Evolutionary conservation across 495 filamentous ascomycete species (phyloP).

Genomic region (Bathelium albidoporum): DNA sequence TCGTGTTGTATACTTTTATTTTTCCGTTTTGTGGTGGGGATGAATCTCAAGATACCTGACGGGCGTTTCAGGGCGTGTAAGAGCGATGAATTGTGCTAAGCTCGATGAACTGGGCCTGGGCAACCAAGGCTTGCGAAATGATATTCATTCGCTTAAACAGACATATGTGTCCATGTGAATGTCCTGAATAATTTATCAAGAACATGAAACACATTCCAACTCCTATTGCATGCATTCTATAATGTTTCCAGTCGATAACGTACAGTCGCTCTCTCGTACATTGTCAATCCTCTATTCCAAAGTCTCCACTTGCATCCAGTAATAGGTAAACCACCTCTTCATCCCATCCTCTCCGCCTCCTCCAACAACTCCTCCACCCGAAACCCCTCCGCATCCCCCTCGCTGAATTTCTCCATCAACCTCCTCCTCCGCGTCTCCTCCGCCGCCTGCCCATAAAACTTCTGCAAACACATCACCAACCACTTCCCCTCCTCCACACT

Average conservation of each 20-base stretch:
- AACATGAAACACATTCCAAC: neutral
- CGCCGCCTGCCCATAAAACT: conserved; percentile 68
- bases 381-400: conserved; percentile 61
- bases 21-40: neutral
- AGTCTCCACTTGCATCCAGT: neutral
- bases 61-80: neutral
- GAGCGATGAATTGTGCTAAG: neutral
- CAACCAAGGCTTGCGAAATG: neutral
- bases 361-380: conserved; percentile 74
- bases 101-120: neutral
- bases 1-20: neutral
- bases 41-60: neutral
- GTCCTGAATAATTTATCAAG: neutral
- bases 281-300: neutral
- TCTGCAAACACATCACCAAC: conserved; percentile 88
- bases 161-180: neutral
- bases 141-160: neutral
- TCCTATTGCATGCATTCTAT: neutral
- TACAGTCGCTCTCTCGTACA: neutral
- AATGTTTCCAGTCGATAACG: neutral
- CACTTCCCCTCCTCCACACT: conserved; percentile 69
- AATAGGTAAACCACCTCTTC: no score
- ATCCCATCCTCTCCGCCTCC: conserved; percentile 65
- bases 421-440: conserved; percentile 44
- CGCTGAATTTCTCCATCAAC: conserved; percentile 71